phyloP scores from a whole-genome alignment of 148 eudicot species.

The Camellia lanceoleosa region DNA sequence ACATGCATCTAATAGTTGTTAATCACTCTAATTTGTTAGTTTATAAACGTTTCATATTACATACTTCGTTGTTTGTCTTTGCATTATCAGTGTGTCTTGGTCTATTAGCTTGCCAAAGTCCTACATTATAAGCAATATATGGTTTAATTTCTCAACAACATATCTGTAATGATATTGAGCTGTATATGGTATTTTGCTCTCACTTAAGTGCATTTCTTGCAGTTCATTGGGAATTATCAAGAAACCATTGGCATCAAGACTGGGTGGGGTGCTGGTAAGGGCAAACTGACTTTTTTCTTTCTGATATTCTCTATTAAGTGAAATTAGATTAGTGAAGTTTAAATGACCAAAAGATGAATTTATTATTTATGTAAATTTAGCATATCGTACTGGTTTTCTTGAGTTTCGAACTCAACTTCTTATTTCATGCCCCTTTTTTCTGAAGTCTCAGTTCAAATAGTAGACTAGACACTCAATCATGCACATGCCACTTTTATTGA shows the following conservation, averaged over 20 bases:
- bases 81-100: neutral
- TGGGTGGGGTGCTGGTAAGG: conserved; percentile 93
- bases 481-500: neutral
- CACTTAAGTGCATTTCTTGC: conserved; percentile 22
- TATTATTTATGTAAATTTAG: neutral
- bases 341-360: neutral
- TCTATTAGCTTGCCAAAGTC: neutral
- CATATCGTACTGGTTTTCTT: neutral
- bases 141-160: neutral
- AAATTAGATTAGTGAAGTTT: neutral
- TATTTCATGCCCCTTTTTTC: neutral
- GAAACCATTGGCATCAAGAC: conserved; percentile 69
- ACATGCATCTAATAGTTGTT: neutral
- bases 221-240: conserved; percentile 86
- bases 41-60: neutral
- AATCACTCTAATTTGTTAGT: neutral
- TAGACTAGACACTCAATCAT: neutral
- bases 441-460: neutral
- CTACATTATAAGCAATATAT: neutral
- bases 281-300: neutral
- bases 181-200: neutral
- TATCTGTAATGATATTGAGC: neutral
- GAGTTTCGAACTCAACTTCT: neutral
- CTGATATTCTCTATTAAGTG: neutral
- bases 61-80: neutral